Evolutionary conservation across 176 grass and related monocot species (phyloP), one percentile per base, ranked within the genome.

Genomic region (Musa acuminata): DNA sequence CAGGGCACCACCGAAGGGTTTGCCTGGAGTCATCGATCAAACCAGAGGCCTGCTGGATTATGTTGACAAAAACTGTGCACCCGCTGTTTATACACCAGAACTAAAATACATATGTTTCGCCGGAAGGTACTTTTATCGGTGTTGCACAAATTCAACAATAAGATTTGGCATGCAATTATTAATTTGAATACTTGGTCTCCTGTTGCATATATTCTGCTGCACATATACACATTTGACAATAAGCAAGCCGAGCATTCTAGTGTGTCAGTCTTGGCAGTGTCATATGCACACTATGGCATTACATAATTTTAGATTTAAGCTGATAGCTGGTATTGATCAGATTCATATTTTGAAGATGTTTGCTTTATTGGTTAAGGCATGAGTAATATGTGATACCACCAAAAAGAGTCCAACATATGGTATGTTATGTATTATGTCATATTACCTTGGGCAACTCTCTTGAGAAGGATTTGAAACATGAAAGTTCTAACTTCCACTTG

Each of bases 31-130:
- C 65, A 87, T 93, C 64, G 94, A 98, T 78, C 94, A 98, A 82
- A 98, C 94, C 27, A 91, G 94, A 87, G 94, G 90, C 49, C 75
- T 98, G 73, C 67, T 98, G 69, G 52, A 90, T 84, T 89, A 98
- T 23, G 94, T 93, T 1, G 65, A 85, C 26, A 78, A 80, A 77
- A 98, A 93, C 80, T 98, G 95, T 60, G 75, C 95, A 29, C 86
- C 90, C 8, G 90, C 90, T 60, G 86, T 98, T 89, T 98, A 94
- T 83, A 93, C 84, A 8, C 88, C 90, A 43, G 82, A 93, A 76
- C 75, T 94, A 64, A 80, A 77, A 87, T 93, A 93, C 52, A 78
- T 94, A 64, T 98, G 95, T 76, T 86, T 98, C 55, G 90, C 90
- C 80, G 90, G 95, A 89, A 98, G 95, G 90, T 98, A 91, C 14